Percentiles rank a stretch among this genome's conserved stretches.
Conservation (phyloP, 345 rosid genomes). For the Theobroma cacao region DNA sequence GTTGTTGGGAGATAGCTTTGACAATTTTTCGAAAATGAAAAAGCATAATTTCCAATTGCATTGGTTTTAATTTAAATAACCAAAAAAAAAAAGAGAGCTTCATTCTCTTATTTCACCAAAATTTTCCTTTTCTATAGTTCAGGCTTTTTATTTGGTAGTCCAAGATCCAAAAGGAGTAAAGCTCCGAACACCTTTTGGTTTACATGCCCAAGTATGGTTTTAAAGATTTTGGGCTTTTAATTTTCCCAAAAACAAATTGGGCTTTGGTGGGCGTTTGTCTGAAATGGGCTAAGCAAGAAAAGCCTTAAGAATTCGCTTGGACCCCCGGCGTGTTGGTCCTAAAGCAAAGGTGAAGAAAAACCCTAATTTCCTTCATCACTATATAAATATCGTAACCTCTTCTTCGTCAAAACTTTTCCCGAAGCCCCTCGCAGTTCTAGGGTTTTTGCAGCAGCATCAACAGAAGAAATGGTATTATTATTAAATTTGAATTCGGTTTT, state of each 20-base stretch:
- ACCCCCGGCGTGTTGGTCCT: background rate
- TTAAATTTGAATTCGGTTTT: background rate
- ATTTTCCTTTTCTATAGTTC: too few relatives aligned
- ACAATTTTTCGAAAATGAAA: too few relatives aligned
- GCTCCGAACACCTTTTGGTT: too few relatives aligned
- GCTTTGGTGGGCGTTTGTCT: background rate
- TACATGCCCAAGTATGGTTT: too few relatives aligned
- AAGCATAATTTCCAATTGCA: too few relatives aligned
- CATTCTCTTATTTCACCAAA: too few relatives aligned
- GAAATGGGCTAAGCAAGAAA: background rate
- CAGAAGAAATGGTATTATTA: constrained; percentile 25
- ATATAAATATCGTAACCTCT: background rate
- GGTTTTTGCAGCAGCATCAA: constrained; percentile 14
- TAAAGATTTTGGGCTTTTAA: background rate
- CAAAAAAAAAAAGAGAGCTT: too few relatives aligned
- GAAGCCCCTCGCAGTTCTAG: background rate
- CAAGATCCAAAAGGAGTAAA: too few relatives aligned
- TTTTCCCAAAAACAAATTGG: too few relatives aligned
- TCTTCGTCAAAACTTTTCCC: background rate
- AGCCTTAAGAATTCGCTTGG: background rate
- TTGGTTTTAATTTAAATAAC: too few relatives aligned
- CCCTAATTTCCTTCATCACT: constrained; percentile 13
- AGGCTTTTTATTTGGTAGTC: too few relatives aligned
- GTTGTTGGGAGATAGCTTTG: too few relatives aligned
- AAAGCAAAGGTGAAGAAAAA: background rate